Evolutionary conservation across 2,329 filamentous ascomycete species (phyloP).

Genomic region (Microsporum audouinii): DNA sequence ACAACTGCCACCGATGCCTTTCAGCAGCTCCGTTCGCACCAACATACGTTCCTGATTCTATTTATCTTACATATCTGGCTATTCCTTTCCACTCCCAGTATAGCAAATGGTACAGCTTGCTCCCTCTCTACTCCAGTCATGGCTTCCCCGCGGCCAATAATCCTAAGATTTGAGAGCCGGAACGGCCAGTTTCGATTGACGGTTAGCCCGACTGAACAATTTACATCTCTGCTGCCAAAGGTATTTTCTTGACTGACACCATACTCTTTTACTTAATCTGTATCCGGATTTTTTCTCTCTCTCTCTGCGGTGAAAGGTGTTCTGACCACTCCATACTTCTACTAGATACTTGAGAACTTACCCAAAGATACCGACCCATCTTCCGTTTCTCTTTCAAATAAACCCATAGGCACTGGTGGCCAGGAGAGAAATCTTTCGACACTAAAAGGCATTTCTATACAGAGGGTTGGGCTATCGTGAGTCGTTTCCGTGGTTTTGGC

Average conservation of each 20-base stretch:
- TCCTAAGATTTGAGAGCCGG: slow-evolving; percentile 76
- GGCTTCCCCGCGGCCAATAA: slow-evolving; percentile 46
- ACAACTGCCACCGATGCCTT: neutral
- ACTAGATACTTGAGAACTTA: slow-evolving; percentile 48
- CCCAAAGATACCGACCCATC: slow-evolving; percentile 44
- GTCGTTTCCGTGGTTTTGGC: slow-evolving; percentile 12
- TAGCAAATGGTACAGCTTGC: neutral
- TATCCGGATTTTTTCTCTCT: neutral
- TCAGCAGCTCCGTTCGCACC: neutral
- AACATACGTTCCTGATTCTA: neutral
- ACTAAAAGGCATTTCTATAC: slow-evolving; percentile 45
- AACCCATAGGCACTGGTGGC: slow-evolving; percentile 45
- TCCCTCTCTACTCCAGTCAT: slow-evolving; percentile 17
- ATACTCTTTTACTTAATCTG: neutral
- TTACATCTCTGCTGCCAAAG: slow-evolving; percentile 45
- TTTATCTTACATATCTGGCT: neutral
- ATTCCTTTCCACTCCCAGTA: neutral
- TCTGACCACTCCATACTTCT: neutral
- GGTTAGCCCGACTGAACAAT: slow-evolving; percentile 62
- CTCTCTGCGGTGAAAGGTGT: neutral
- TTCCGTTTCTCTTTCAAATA: slow-evolving; percentile 49
- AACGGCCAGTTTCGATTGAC: slow-evolving; percentile 86
- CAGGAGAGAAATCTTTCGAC: slow-evolving; percentile 43
- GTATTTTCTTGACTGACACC: slow-evolving; percentile 19
- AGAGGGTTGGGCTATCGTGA: slow-evolving; percentile 47